Conservation (phyloP, 192 early-diverging fungal genomes). For the Backusella sp. region DNA sequence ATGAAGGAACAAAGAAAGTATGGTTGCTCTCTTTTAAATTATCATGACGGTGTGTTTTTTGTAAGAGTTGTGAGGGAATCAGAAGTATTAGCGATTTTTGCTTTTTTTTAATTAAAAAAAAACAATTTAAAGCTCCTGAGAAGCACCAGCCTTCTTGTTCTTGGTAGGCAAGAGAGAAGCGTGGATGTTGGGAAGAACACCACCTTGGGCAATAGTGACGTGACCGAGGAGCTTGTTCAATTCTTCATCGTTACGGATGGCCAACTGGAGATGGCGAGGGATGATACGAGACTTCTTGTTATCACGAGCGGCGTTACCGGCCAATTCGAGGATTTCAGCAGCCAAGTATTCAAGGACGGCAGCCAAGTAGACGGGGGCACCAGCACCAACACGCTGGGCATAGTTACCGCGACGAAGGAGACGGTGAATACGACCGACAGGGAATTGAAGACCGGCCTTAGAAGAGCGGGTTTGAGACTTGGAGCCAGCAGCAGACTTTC, state of each 20-base stretch:
- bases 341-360: constrained; percentile 91
- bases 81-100: not conserved
- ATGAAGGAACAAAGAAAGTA: constrained; percentile 9
- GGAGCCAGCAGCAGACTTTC: constrained; percentile 63
- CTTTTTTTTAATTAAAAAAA: not conserved
- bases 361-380: constrained; percentile 84
- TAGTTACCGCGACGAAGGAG: constrained; percentile 24
- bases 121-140: constrained; percentile 39
- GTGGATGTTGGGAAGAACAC: constrained; percentile 80
- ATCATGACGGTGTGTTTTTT: constrained; percentile 7
- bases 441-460: constrained; percentile 89
- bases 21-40: not conserved
- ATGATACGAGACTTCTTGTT: constrained; percentile 94
- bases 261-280: constrained; percentile 86
- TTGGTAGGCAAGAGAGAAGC: constrained; percentile 66
- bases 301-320: constrained; percentile 89
- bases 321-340: constrained; percentile 90
- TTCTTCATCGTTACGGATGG: constrained; percentile 93
- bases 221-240: constrained; percentile 88
- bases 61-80: constrained; percentile 3
- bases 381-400: constrained; percentile 75
- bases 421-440: constrained; percentile 62
- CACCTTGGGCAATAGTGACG: constrained; percentile 91
- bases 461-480: constrained; percentile 72
- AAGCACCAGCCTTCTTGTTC: constrained; percentile 39